Conservation (phyloP, 441 rosid species). For the Populus hybrid region DNA sequence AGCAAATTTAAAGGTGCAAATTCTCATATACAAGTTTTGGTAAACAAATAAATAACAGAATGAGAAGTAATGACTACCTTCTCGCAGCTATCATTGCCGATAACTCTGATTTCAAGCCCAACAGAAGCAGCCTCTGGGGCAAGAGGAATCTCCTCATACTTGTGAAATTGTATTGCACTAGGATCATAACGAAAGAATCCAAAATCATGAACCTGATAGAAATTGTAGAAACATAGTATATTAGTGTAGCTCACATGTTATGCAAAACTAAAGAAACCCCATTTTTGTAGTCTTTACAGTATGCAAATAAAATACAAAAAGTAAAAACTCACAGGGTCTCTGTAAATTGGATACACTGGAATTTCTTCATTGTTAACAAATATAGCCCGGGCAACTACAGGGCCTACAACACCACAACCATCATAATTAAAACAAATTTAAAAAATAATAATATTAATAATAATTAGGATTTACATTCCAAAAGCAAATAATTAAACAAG, state of each 20-base stretch:
- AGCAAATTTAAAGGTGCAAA: too few species aligned
- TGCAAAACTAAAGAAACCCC: too few species aligned
- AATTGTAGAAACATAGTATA: not conserved
- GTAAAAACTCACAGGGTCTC: conserved; percentile 74
- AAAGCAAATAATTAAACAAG: too few species aligned
- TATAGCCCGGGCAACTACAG: conserved; percentile 97
- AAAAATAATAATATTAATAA: too few species aligned
- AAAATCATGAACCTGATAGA: conserved; percentile 91
- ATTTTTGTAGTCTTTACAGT: not conserved
- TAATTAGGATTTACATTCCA: too few species aligned
- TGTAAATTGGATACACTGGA: conserved; percentile 75
- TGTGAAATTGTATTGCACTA: conserved; percentile 66
- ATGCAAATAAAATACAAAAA: not conserved
- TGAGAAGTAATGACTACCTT: conserved; percentile 50
- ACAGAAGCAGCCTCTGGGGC: conserved; percentile 95
- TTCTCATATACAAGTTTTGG: too few species aligned
- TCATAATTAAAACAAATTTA: not conserved
- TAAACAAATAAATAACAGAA: too few species aligned
- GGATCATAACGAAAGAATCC: conserved; percentile 98
- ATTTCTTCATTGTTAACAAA: conserved; percentile 90
- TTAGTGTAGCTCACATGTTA: too few species aligned
- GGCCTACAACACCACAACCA: conserved; percentile 45
- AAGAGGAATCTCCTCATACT: conserved; percentile 96
- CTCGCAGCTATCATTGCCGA: conserved; percentile 98
- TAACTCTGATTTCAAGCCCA: conserved; percentile 98